Percentiles rank a stretch among this genome's conserved stretches.
phyloP scores from a whole-genome alignment of 768 basidiomycete species.

The Suillus subluteus region DNA sequence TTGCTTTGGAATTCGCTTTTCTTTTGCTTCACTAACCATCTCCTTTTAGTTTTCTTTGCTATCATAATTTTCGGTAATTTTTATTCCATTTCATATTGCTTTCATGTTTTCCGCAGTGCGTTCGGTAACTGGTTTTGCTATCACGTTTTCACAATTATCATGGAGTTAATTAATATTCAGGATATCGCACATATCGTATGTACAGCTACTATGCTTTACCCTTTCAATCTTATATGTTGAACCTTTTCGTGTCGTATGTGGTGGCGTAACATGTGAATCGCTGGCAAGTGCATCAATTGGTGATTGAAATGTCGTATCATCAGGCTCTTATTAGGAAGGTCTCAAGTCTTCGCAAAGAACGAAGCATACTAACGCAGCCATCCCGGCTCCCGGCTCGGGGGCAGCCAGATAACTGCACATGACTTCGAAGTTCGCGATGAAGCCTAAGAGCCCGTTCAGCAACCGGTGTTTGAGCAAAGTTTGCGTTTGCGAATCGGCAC shows the following conservation, averaged over 20 bases:
- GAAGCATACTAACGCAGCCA: constrained; percentile 27
- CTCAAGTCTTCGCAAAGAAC: constrained; percentile 21
- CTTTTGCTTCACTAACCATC: constrained; percentile 7
- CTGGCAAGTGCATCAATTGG: no score
- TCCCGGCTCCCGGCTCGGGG: constrained; percentile 16
- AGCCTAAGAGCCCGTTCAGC: no score
- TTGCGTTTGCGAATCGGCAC: no score
- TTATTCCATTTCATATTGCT: not conserved
- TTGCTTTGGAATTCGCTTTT: constrained; percentile 3
- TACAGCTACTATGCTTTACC: not conserved
- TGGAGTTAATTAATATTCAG: not conserved
- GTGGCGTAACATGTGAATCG: not conserved
- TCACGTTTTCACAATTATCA: not conserved
- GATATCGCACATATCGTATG: not conserved
- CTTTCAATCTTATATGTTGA: not conserved
- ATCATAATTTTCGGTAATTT: not conserved
- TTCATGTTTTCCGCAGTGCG: constrained; percentile 4
- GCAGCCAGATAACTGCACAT: constrained; percentile 25
- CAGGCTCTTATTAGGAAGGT: no score
- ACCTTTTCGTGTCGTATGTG: not conserved
- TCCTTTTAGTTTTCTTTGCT: constrained; percentile 10
- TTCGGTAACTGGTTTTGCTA: not conserved
- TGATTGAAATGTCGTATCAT: not conserved
- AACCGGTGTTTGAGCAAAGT: no score
- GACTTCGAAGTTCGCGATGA: not conserved